These are phyloP conservation scores for Lagerstroemia speciosa DNA, from an alignment of 345 rosid species.

Conservation along the genomic window DNA sequence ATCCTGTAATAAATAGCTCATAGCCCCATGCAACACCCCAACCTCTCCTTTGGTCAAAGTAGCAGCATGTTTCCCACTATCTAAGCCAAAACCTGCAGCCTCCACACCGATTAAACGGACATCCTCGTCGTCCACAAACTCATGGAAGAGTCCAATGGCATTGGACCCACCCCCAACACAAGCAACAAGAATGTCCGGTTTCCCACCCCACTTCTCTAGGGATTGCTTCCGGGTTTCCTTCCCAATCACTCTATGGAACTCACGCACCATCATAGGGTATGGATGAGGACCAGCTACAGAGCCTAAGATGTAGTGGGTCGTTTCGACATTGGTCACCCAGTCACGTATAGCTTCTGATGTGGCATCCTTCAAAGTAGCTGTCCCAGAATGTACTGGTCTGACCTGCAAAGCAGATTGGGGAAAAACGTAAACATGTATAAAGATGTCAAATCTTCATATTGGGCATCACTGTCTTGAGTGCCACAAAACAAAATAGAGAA, in stretches of 20 bases:
- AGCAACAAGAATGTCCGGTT: constrained; percentile 84
- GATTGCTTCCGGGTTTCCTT: constrained; percentile 84
- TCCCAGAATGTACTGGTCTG: constrained; percentile 59
- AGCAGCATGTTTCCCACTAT: constrained; percentile 96
- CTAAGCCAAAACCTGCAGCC: constrained; percentile 88
- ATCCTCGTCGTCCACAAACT: constrained; percentile 66
- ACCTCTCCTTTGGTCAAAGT: constrained; percentile 80
- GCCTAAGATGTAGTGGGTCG: constrained; percentile 92
- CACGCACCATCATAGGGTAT: constrained; percentile 92
- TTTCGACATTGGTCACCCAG: constrained; percentile 92
- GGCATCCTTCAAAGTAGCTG: constrained; percentile 67
- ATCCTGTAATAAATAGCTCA: constrained; percentile 92
- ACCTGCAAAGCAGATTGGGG: constrained; percentile 28
- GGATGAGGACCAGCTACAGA: constrained; percentile 99
- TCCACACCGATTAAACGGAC: constrained; percentile 87
- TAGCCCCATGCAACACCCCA: constrained; percentile 92
- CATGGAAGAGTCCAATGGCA: constrained; percentile 93
- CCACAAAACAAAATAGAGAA: neutral
- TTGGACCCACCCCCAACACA: constrained; percentile 96
- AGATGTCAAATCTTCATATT: neutral
- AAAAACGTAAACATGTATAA: neutral
- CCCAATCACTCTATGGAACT: constrained; percentile 87
- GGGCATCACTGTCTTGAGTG: neutral
- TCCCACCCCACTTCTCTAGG: constrained; percentile 88
- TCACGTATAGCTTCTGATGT: constrained; percentile 74